Evolutionary conservation across 179 eudicot species (phyloP).

Genomic region (Beta corolliflora): DNA sequence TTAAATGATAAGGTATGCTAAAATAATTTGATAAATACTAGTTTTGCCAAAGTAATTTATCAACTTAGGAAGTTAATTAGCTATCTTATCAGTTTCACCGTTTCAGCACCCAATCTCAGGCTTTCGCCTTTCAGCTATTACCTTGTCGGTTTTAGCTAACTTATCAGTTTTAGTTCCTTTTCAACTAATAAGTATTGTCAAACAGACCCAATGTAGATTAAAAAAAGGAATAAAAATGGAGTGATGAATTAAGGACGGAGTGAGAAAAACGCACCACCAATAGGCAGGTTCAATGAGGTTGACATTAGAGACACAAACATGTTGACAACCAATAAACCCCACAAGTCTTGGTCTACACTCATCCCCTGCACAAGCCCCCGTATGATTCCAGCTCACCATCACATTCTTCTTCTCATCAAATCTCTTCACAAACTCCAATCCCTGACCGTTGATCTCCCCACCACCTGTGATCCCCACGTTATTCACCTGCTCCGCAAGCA

Average conservation of each 20-base stretch:
- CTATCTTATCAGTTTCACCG: too few relatives aligned
- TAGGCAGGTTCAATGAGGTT: slow-evolving; percentile 71
- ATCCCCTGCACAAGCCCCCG: slow-evolving; percentile 76
- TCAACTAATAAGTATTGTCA: too few relatives aligned
- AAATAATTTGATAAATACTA: too few relatives aligned
- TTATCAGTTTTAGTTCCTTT: too few relatives aligned
- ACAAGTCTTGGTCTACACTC: slow-evolving; percentile 92
- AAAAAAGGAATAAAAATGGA: too few relatives aligned
- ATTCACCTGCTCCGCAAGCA: slow-evolving; percentile 74
- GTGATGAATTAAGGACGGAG: neutral
- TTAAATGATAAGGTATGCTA: too few relatives aligned
- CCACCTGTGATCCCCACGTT: slow-evolving; percentile 91
- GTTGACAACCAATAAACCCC: slow-evolving; percentile 66
- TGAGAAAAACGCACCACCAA: slow-evolving; percentile 72
- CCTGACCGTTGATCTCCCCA: slow-evolving; percentile 92
- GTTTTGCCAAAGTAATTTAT: too few relatives aligned
- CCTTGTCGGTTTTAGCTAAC: too few relatives aligned
- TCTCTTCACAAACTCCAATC: slow-evolving; percentile 66
- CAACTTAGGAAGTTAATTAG: too few relatives aligned
- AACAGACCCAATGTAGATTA: too few relatives aligned
- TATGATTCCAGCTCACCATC: slow-evolving; percentile 94
- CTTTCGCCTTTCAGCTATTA: too few relatives aligned
- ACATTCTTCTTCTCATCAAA: slow-evolving; percentile 85
- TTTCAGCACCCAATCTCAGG: too few relatives aligned
- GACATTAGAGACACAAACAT: slow-evolving; percentile 55